Conservation (phyloP, 2,329 filamentous ascomycete species). For the Acephala macrosclerotiorum region DNA sequence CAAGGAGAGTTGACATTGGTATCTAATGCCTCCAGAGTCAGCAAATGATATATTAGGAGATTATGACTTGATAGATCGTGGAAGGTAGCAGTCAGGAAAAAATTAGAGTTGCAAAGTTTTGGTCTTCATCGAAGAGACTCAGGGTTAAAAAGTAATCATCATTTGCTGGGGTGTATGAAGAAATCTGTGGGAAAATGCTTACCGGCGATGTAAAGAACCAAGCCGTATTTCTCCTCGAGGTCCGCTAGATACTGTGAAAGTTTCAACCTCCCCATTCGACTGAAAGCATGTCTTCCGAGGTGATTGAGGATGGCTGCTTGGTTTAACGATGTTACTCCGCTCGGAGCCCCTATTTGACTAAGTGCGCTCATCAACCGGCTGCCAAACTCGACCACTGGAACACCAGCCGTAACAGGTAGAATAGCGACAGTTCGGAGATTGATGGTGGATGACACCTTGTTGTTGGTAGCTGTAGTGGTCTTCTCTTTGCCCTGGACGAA, state of each 20-base stretch:
- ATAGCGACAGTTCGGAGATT: constrained; percentile 94
- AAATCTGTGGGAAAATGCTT: constrained; percentile 45
- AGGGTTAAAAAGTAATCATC: constrained; percentile 39
- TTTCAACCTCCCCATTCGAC: constrained; percentile 95
- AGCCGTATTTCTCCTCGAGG: constrained; percentile 94
- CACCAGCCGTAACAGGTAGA: constrained; percentile 86
- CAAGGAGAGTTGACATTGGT: constrained; percentile 97
- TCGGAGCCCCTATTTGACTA: constrained; percentile 85
- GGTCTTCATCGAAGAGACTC: constrained; percentile 39
- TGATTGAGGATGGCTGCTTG: constrained; percentile 95
- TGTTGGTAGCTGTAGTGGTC: constrained; percentile 63
- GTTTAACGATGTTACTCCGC: constrained; percentile 90
- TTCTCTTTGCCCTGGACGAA: constrained; percentile 70
- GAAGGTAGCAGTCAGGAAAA: constrained; percentile 62
- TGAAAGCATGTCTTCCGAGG: constrained; percentile 94
- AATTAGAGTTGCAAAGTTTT: constrained; percentile 61
- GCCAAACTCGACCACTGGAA: constrained; percentile 96
- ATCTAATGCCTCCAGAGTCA: constrained; percentile 57
- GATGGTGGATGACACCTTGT: constrained; percentile 81
- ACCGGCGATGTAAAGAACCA: constrained; percentile 93
- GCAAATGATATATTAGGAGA: constrained; percentile 3
- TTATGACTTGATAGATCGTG: background rate
- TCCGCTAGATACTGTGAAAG: constrained; percentile 96
- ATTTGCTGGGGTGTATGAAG: constrained; percentile 51
- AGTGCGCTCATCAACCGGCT: constrained; percentile 86